A percentile compares a stretch with the other conserved stretches of the same genome.
phyloP scores from a whole-genome alignment of 352 stramenopile species.

The Globisporangium irregulare region DNA sequence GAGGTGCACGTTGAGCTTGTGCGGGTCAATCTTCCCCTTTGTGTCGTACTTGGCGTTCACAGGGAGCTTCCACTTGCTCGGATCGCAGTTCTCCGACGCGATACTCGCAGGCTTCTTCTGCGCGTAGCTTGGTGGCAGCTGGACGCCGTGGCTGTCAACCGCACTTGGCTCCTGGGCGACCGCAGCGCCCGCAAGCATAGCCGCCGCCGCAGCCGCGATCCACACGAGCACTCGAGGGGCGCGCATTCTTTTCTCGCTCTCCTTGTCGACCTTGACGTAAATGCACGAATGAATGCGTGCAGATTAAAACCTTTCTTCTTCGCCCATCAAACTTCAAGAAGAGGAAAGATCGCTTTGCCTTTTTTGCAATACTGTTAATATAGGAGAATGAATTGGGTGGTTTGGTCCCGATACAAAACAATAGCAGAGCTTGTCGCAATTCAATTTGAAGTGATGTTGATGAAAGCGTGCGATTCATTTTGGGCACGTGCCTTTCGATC shows the following conservation, averaged over 20 bases:
- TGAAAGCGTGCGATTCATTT: neutral
- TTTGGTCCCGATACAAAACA: neutral
- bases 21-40: conserved; percentile 29
- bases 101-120: neutral
- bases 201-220: neutral
- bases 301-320: neutral
- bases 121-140: conserved; percentile 1
- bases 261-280: neutral
- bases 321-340: conserved; percentile 5
- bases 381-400: neutral
- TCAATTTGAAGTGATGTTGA: too few species aligned
- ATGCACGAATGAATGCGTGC: neutral
- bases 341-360: neutral
- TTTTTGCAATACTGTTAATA: too few species aligned
- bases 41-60: conserved; percentile 74
- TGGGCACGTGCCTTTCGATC: neutral
- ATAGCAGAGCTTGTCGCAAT: neutral
- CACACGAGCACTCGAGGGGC: conserved; percentile 14
- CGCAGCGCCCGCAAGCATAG: conserved; percentile 9
- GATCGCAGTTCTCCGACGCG: conserved; percentile 31
- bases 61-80: conserved; percentile 64
- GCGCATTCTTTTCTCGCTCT: conserved; percentile 12
- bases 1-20: conserved; percentile 95
- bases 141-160: conserved; percentile 18
- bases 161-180: neutral